Percentiles rank a stretch among this genome's conserved stretches.
Conservation (phyloP, 2,329 filamentous ascomycete genomes). For the Colletotrichum theobromicola region DNA sequence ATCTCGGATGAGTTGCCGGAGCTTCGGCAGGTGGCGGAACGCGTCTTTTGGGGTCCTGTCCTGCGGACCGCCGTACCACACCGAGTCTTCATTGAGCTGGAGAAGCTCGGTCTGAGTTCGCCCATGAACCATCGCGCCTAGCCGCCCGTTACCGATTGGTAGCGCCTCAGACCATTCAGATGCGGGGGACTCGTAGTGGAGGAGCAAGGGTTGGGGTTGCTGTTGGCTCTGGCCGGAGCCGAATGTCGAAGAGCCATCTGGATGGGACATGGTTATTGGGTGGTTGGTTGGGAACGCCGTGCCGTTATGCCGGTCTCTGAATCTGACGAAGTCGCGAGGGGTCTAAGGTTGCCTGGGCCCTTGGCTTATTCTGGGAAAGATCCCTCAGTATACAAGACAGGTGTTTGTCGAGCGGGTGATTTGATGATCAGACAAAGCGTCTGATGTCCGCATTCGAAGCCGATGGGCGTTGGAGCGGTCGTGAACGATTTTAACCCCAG, state of each 20-base stretch:
- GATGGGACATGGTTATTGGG: not conserved
- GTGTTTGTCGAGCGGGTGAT: not conserved
- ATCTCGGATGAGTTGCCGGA: constrained; percentile 40
- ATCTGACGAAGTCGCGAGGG: not conserved
- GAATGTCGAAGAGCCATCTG: not conserved
- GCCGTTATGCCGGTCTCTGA: constrained; percentile 9
- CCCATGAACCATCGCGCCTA: constrained; percentile 44
- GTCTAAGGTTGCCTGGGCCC: not conserved
- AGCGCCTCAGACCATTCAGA: constrained; percentile 34
- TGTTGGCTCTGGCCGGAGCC: not conserved
- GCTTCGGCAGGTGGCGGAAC: constrained; percentile 33
- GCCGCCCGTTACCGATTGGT: constrained; percentile 50
- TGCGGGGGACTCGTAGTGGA: constrained; percentile 34
- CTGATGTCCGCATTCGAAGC: not conserved
- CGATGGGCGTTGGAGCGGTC: not conserved
- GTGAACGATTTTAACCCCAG: constrained; percentile 17
- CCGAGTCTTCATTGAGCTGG: constrained; percentile 51
- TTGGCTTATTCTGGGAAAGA: not conserved
- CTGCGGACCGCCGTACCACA: constrained; percentile 46
- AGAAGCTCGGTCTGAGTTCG: constrained; percentile 37
- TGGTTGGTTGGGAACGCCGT: not conserved
- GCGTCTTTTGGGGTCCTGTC: constrained; percentile 42
- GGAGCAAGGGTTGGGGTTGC: constrained; percentile 4
- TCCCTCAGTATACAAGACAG: not conserved
- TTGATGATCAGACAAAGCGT: not conserved